These are phyloP conservation scores for Clavispora phyllophila DNA, from an alignment of 805 yeast genomes.

Conservation along the genomic window DNA sequence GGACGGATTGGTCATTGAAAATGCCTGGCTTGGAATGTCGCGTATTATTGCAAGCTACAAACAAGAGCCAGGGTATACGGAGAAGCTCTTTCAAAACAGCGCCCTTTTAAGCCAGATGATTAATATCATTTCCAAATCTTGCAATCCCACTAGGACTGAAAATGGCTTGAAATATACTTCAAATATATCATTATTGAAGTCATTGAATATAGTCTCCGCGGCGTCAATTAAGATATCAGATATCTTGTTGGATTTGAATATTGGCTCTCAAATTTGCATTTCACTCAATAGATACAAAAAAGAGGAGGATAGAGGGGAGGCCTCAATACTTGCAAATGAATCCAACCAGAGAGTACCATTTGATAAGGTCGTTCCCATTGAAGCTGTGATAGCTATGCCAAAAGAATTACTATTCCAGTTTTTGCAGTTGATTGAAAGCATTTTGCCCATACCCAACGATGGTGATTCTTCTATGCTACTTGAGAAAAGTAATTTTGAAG, in stretches of 20 bases:
- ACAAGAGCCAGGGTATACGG: slow-evolving; percentile 38
- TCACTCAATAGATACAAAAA: slow-evolving; percentile 50
- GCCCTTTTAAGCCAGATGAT: slow-evolving; percentile 8
- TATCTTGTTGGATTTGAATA: slow-evolving; percentile 30
- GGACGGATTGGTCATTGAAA: slow-evolving; percentile 59
- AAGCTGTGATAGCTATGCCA: slow-evolving; percentile 69
- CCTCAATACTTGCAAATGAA: background rate
- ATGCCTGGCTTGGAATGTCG: slow-evolving; percentile 61
- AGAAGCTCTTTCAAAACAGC: slow-evolving; percentile 30
- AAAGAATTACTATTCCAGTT: slow-evolving; percentile 56
- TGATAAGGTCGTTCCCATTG: slow-evolving; percentile 42
- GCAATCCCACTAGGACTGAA: slow-evolving; percentile 11
- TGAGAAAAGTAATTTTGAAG: background rate
- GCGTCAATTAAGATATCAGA: slow-evolving; percentile 39
- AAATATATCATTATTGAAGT: slow-evolving; percentile 29
- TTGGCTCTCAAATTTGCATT: slow-evolving; percentile 6
- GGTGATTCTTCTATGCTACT: background rate
- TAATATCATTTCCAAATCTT: slow-evolving; percentile 8
- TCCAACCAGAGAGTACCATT: background rate
- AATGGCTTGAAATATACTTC: slow-evolving; percentile 7
- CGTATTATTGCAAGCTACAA: slow-evolving; percentile 50
- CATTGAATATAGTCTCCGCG: slow-evolving; percentile 43
- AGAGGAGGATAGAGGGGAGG: slow-evolving; percentile 4
- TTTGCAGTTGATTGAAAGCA: slow-evolving; percentile 48
- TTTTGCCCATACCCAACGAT: slow-evolving; percentile 45